These are phyloP conservation scores for Hemerocallis citrina DNA, from an alignment of 106 monocot species.

Conservation along the genomic window DNA sequence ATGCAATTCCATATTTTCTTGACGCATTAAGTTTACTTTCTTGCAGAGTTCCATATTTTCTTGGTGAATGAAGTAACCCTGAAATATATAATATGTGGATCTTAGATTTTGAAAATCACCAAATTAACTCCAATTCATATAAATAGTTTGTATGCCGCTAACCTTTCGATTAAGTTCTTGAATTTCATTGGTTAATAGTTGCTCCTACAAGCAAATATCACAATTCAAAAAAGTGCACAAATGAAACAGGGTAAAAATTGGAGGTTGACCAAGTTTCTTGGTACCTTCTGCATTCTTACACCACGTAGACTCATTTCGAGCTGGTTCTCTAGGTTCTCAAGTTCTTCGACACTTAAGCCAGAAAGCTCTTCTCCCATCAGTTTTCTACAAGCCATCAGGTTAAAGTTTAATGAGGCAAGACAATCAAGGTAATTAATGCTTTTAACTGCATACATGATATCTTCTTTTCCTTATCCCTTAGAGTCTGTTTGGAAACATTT, in stretches of 20 bases:
- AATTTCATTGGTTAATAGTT: constrained; percentile 59
- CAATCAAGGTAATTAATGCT: too few relatives aligned
- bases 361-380: constrained; percentile 17
- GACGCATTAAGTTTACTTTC: constrained; percentile 30
- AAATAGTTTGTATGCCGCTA: background rate
- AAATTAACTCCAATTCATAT: background rate
- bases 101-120: background rate
- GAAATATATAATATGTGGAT: background rate
- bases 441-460: too few relatives aligned
- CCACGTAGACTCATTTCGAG: constrained; percentile 15
- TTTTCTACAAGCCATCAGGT: constrained; percentile 5
- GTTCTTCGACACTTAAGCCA: constrained; percentile 17
- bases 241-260: background rate
- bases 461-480: too few relatives aligned
- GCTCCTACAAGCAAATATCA: constrained; percentile 40
- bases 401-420: too few relatives aligned
- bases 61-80: constrained; percentile 48
- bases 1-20: constrained; percentile 41
- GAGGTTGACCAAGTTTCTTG: background rate
- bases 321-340: constrained; percentile 8
- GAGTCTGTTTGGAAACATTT: too few relatives aligned
- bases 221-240: background rate
- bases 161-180: constrained; percentile 77
- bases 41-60: constrained; percentile 49
- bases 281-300: constrained; percentile 16